phyloP scores from a whole-genome alignment of 441 rosid genomes.

The Brassica balearica region DNA sequence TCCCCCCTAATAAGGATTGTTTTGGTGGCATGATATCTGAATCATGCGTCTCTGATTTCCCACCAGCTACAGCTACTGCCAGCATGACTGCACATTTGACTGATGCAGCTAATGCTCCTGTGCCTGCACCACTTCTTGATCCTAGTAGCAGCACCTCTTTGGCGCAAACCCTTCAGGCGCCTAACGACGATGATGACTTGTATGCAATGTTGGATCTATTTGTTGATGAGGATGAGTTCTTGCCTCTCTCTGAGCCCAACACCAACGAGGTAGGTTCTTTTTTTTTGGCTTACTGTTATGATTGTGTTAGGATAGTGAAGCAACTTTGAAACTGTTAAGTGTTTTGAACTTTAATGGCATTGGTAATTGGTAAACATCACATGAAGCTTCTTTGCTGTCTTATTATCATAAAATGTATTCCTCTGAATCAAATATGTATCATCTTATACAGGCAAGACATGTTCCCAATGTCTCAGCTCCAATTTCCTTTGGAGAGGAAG shows the following conservation, averaged over 20 bases:
- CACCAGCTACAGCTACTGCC: conserved; percentile 22
- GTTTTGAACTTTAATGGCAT: not conserved
- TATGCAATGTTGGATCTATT: conserved; percentile 42
- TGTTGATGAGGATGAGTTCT: conserved; percentile 31
- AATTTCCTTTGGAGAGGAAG: conserved; percentile 39
- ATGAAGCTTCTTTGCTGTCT: conserved; percentile 3
- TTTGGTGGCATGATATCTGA: conserved; percentile 40
- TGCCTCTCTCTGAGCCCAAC: conserved; percentile 10
- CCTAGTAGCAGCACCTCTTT: conserved; percentile 2
- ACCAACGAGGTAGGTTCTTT: conserved; percentile 46
- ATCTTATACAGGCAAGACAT: conserved; percentile 19
- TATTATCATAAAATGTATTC: not conserved
- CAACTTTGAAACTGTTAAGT: not conserved
- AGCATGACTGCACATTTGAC: conserved; percentile 27
- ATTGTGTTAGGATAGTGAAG: not conserved
- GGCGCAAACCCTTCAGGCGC: conserved; percentile 10
- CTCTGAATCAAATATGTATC: not conserved
- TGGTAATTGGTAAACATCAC: not conserved
- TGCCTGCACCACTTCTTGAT: conserved; percentile 7
- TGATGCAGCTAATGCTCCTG: conserved; percentile 23
- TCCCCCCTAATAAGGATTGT: conserved; percentile 25
- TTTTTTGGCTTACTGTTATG: not conserved
- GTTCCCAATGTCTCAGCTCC: conserved; percentile 21
- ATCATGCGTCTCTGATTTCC: conserved; percentile 38
- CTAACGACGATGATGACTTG: conserved; percentile 37